Evolutionary conservation across 129 eudicot genomes (phyloP), one percentile per base, ranked within the genome.

Genomic region (Erigeron canadensis): DNA sequence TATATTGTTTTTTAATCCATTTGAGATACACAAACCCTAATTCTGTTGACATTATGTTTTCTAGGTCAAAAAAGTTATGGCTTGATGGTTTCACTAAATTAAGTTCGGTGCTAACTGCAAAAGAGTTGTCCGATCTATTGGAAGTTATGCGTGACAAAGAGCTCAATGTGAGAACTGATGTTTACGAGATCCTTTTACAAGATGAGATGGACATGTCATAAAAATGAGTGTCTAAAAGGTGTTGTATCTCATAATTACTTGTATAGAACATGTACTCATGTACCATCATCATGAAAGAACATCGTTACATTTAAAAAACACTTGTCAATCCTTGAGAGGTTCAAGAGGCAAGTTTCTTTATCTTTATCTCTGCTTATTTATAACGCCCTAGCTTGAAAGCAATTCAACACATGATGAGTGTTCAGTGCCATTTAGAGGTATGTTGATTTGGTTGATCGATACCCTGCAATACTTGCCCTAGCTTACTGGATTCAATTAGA

Each of bases 61-160:
- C 18, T 63, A 93, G 98, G 98, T 89, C 98, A 5, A 93, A 93
- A 64, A 87, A 59, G 79, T 87, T 93, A 38, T 93, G 98, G 98
- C 90, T 93, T 19, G 98, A 93, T 82, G 98, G 98, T 28, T 93
- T 93, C 55, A 69, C 78, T 40, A 87, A 85, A 67, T 77, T 93
- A 37, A 79, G 71, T 47, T 80, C 84, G 1, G 79, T 87, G 67
- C 61, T 93, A 45, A 87, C 78, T 8, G 86, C 88, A 39, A 93
- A 89, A 77, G 98, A 93, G 88, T 88, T 93, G 7, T 84, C 96
- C 1, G 98, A 93, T 74, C 91, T 93, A 38, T 90, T 89, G 74
- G 98, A 93, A 77, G 98, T 93, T 7, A 93, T 93, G 96, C 85
- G 98, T 58, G 98, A 93, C 43, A 93, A 93, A 81, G 98, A 89